Conservation (phyloP, 2,329 filamentous ascomycete genomes). For the Curvularia lunata region DNA sequence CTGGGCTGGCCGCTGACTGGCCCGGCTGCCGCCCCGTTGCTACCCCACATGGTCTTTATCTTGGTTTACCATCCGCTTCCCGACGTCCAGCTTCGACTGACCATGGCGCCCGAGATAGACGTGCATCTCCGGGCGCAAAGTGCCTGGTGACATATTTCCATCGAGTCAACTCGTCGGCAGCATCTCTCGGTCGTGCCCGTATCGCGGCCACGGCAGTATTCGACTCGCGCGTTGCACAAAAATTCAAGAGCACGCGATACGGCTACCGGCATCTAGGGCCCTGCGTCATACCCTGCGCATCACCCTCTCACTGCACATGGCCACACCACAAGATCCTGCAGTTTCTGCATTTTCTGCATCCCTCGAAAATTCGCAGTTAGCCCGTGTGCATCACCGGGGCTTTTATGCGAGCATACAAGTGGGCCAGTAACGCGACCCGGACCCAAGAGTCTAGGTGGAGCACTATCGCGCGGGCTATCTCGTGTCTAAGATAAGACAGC, state of each 20-base stretch:
- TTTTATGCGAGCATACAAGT: conserved; percentile 6
- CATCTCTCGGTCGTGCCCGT: conserved; percentile 13
- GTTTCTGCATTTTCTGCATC: neutral
- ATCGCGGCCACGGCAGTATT: conserved; percentile 22
- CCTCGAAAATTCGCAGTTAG: neutral
- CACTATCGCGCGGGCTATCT: conserved; percentile 21
- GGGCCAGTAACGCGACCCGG: conserved; percentile 9
- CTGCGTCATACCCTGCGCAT: conserved; percentile 24
- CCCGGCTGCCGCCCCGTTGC: conserved; percentile 9
- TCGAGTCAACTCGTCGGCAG: conserved; percentile 35
- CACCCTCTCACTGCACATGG: conserved; percentile 11
- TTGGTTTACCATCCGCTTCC: conserved; percentile 22
- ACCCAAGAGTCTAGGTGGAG: conserved; percentile 10
- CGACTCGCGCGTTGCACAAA: conserved; percentile 1
- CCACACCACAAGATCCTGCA: conserved; percentile 9
- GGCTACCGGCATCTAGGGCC: conserved; percentile 10
- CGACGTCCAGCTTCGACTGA: conserved; percentile 14
- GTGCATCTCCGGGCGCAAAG: conserved; percentile 19
- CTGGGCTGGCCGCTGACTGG: conserved; percentile 24
- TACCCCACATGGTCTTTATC: conserved; percentile 39
- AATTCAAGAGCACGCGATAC: conserved; percentile 19
- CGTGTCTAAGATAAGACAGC: conserved; percentile 31
- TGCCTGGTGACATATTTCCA: conserved; percentile 36
- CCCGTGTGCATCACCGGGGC: conserved; percentile 9
- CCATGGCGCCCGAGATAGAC: conserved; percentile 29